Evolutionary conservation across 768 basidiomycete genomes (phyloP), one percentile per base, ranked within the genome.

Genomic region (Leccinellum albellum): DNA sequence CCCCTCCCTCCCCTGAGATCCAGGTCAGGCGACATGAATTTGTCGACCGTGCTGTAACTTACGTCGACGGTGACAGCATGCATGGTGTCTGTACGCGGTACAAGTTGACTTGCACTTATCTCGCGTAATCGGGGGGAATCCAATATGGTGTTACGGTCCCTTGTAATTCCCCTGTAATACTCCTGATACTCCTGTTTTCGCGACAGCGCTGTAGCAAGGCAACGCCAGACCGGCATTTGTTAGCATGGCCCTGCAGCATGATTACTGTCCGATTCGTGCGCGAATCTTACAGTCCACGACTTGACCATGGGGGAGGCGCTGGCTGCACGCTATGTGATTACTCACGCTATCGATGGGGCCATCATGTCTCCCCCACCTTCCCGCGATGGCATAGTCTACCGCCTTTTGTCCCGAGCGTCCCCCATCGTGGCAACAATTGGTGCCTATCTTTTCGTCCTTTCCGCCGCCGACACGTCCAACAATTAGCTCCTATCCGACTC

Each of bases 31-130:
- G 40, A 40, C 40, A 20, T 40, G 40, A 15, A 51, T 53, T 45
- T 52, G 56, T 50, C 44, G 32, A 51, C 53, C 33, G 54, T 56
- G 37, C 21, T 59, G 53, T 28, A 28, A 28, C 28, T 69, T 72
- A 72, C 70, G 68, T 69, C 63, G 40, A 8, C 8, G 2, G 40
- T 40, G 68, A 56, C 65, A 33, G 45, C 61, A 48, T 21, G 56
- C 70, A 57, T 66, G 40, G 58, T 14, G 50, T 62, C 33, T 52
- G 23, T 33, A 35, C 32, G 21, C 37, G 21, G 33, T 14, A 40
- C 40, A 40, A 40, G 40, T 40, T 40, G 40, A 40, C 40, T 54
- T 48, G 54, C 54, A 61, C 55, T 53, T 50, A 40, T 60, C 51
- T 61, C 51, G 57, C 68, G 58, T 68, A 66, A 66, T 57, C 51